These are phyloP conservation scores for Rusavskia elegans DNA, from an alignment of 495 filamentous ascomycete genomes.

Conservation along the genomic window DNA sequence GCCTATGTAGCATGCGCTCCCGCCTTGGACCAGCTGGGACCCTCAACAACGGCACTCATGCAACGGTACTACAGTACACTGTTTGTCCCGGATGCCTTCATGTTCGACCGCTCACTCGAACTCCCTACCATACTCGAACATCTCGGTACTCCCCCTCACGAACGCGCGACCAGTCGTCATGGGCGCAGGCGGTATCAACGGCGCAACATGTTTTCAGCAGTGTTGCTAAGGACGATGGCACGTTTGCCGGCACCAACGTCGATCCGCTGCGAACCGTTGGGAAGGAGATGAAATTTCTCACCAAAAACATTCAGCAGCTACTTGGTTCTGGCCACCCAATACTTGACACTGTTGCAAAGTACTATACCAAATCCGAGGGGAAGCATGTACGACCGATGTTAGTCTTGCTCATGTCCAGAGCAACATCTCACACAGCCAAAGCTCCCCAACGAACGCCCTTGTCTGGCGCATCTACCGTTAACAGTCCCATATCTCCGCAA, in stretches of 20 bases:
- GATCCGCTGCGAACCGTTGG: constrained; percentile 70
- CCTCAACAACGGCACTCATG: background rate
- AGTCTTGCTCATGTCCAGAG: constrained; percentile 88
- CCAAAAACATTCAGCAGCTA: constrained; percentile 72
- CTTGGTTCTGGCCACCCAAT: constrained; percentile 86
- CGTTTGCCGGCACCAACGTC: constrained; percentile 40
- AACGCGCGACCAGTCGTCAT: constrained; percentile 29
- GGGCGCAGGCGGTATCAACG: constrained; percentile 57
- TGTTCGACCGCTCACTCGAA: background rate
- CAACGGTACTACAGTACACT: background rate
- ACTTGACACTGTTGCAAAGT: constrained; percentile 88
- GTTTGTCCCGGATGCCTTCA: constrained; percentile 5
- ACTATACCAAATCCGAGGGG: constrained; percentile 92
- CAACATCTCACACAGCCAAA: constrained; percentile 68
- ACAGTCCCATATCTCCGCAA: constrained; percentile 61
- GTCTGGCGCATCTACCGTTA: constrained; percentile 28
- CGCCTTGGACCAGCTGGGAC: background rate
- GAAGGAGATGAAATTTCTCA: constrained; percentile 90
- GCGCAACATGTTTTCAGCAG: constrained; percentile 64
- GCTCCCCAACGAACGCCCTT: constrained; percentile 13
- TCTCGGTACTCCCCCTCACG: constrained; percentile 1
- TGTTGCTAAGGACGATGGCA: constrained; percentile 38
- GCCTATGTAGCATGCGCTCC: constrained; percentile 4
- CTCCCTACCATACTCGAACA: background rate
- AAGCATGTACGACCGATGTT: constrained; percentile 93